Conservation (phyloP, 2,329 filamentous ascomycete genomes). For the Colletotrichum acutatum region DNA sequence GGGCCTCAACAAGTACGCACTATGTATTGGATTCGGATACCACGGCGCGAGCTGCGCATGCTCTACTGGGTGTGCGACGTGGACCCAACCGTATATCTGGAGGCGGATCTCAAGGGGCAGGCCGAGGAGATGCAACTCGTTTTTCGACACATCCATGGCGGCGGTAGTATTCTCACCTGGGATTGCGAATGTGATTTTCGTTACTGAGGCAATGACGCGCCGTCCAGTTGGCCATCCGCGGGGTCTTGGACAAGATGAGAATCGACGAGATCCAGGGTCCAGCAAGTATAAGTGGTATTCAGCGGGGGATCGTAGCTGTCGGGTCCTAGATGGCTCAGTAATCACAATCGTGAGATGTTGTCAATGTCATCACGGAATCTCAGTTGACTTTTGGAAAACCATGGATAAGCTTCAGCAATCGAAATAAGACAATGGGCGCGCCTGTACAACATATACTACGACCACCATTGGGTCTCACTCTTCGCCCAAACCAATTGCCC, state of each 20-base stretch:
- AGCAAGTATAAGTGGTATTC: not conserved
- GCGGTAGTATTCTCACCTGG: not conserved
- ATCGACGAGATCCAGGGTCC: not conserved
- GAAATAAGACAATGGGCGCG: not conserved
- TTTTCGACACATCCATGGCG: not conserved
- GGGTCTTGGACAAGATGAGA: not conserved
- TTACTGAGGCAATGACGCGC: not conserved
- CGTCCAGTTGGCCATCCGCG: not conserved
- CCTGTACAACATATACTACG: not conserved
- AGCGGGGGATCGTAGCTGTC: not conserved
- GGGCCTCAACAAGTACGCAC: constrained; percentile 45
- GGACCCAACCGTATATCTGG: constrained; percentile 57
- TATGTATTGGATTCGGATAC: constrained; percentile 49
- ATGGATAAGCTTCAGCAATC: not conserved
- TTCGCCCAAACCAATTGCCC: not conserved
- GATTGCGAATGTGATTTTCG: not conserved
- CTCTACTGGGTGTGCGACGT: constrained; percentile 50
- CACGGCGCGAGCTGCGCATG: constrained; percentile 52
- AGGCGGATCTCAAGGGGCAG: constrained; percentile 58
- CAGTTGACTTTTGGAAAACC: not conserved
- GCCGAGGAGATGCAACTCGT: constrained; percentile 43
- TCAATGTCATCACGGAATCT: not conserved
- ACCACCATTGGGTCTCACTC: not conserved
- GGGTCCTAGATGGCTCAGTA: not conserved
- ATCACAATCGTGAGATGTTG: not conserved